Evolutionary conservation across 1,284 basidiomycete genomes (phyloP).

Genomic region (Heterobasidion irregulare): DNA sequence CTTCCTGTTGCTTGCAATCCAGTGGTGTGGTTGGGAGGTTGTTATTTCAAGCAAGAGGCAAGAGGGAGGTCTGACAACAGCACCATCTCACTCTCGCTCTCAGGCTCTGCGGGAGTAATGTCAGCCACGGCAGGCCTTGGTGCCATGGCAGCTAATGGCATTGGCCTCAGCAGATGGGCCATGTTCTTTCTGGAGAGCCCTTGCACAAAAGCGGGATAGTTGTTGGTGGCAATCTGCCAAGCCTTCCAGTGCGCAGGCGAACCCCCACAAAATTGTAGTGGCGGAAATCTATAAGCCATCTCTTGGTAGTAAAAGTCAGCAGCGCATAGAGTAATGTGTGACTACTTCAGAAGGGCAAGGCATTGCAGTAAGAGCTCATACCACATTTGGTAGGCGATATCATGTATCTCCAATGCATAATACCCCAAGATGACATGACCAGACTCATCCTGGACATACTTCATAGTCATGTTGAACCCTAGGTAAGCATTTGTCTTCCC

Average conservation of each 20-base stretch:
- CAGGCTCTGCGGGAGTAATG: too few species aligned
- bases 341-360: background rate
- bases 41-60: too few species aligned
- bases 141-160: too few species aligned
- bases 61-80: too few species aligned
- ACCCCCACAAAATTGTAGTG: background rate
- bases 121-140: too few species aligned
- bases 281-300: background rate
- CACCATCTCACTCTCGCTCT: too few species aligned
- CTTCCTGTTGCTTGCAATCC: too few species aligned
- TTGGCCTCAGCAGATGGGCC: too few species aligned
- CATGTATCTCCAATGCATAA: background rate
- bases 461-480: background rate
- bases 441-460: background rate
- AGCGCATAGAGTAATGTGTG: background rate
- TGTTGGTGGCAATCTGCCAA: background rate
- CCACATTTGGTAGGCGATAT: background rate
- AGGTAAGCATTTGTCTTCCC: background rate
- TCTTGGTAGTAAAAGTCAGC: background rate
- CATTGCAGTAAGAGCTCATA: background rate
- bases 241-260: background rate
- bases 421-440: background rate
- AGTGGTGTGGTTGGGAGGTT: too few species aligned
- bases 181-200: background rate
- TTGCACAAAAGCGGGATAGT: background rate